Evolutionary conservation across 2,329 filamentous ascomycete species (phyloP).

Genomic region (Colletotrichum shisoi): DNA sequence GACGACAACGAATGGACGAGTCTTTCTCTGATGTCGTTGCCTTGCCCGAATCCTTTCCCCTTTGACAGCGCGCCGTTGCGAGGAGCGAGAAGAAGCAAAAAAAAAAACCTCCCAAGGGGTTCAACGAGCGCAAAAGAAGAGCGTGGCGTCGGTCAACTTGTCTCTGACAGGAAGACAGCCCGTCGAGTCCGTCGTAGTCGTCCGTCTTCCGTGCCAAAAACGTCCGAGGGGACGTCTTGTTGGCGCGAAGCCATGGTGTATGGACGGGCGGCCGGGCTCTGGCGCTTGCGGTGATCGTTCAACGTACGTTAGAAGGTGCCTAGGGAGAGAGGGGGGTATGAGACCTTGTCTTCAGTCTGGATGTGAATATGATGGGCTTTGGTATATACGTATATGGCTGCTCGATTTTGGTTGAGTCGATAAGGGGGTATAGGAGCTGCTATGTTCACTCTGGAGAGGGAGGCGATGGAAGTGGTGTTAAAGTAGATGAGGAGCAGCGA

Average conservation of each 20-base stretch:
- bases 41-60: not conserved
- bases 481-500: no score
- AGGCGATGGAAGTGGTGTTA: no score
- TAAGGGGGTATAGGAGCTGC: not conserved
- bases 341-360: no score
- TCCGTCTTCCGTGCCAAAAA: not conserved
- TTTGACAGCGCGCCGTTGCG: not conserved
- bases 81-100: not conserved
- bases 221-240: not conserved
- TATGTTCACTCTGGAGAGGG: not conserved
- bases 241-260: slow-evolving; percentile 11
- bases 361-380: no score
- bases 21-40: not conserved
- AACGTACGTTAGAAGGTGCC: not conserved
- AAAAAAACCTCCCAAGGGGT: not conserved
- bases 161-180: not conserved
- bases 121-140: not conserved
- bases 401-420: not conserved
- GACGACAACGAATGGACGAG: not conserved
- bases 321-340: no score
- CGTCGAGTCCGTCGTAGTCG: not conserved
- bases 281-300: slow-evolving; percentile 5
- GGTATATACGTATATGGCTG: not conserved
- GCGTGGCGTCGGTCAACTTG: slow-evolving; percentile 1
- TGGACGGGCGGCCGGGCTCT: not conserved